Evolutionary conservation across 306 rosid species (phyloP).

Genomic region (Calophaca sinica): DNA sequence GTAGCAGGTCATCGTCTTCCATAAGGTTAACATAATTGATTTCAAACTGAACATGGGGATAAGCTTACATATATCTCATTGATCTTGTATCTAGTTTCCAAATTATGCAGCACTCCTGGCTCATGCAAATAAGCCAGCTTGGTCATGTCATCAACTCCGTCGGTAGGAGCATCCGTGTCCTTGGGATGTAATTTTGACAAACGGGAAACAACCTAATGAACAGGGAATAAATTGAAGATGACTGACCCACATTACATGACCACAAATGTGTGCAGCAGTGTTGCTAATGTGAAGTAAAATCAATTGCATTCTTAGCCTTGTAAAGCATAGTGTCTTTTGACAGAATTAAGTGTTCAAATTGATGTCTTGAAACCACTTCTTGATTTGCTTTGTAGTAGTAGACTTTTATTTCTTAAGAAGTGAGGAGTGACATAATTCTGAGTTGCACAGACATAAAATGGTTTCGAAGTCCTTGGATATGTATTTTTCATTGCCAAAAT

Average conservation of each 20-base stretch:
- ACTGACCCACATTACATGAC: slow-evolving; percentile 36
- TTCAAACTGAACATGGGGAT: slow-evolving; percentile 44
- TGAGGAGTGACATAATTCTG: slow-evolving; percentile 9
- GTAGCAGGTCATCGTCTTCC: slow-evolving; percentile 44
- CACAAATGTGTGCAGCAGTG: neutral
- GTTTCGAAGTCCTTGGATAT: neutral
- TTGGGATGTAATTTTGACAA: slow-evolving; percentile 76
- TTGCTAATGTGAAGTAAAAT: slow-evolving; percentile 27
- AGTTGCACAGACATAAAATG: slow-evolving; percentile 6
- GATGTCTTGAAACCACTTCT: slow-evolving; percentile 23
- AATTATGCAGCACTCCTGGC: slow-evolving; percentile 86
- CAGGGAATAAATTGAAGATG: slow-evolving; percentile 36
- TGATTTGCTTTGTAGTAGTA: slow-evolving; percentile 9
- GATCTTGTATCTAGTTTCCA: slow-evolving; percentile 69
- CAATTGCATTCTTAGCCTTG: slow-evolving; percentile 6
- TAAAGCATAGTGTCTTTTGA: slow-evolving; percentile 15
- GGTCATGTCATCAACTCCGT: slow-evolving; percentile 93
- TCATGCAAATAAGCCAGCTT: slow-evolving; percentile 89
- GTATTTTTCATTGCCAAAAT: no score
- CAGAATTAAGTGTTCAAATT: slow-evolving; percentile 25
- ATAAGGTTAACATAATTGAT: slow-evolving; percentile 43
- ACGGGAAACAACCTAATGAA: slow-evolving; percentile 68
- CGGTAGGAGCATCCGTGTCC: slow-evolving; percentile 66
- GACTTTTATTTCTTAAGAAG: slow-evolving; percentile 15
- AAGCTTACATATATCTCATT: slow-evolving; percentile 90